Evolutionary conservation across 164 flowering plant species (phyloP).

Genomic region (Stephania cephalantha): DNA sequence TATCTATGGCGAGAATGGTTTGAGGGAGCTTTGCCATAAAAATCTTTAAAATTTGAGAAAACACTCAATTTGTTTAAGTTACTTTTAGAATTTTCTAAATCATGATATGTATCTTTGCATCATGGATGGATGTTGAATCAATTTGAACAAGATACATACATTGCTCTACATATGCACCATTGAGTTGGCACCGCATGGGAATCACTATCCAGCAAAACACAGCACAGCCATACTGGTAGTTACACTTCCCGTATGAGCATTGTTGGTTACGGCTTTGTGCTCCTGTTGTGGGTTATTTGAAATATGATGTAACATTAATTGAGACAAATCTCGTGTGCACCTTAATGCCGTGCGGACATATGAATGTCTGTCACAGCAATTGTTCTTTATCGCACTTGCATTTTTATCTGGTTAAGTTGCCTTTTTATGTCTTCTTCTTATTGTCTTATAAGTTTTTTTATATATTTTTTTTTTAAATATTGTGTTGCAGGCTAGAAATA

Average conservation of each 20-base stretch:
- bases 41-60: no score
- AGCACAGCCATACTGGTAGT: neutral
- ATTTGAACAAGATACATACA: neutral
- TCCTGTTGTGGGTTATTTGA: neutral
- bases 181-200: neutral
- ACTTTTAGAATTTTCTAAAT: no score
- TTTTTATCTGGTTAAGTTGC: neutral
- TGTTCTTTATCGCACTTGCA: neutral
- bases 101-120: neutral
- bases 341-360: neutral
- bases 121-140: neutral
- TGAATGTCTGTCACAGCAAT: neutral
- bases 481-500: conserved; percentile 78
- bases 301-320: neutral
- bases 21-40: neutral
- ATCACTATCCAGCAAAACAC: neutral
- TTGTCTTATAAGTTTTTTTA: neutral
- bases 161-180: neutral
- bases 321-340: neutral
- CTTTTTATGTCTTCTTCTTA: neutral
- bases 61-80: no score
- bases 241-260: neutral
- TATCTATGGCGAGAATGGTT: neutral
- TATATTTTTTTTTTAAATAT: neutral
- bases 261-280: neutral